Evolutionary conservation across 169 alveolate genomes (phyloP).

Genomic region (Plasmodium malariae): DNA sequence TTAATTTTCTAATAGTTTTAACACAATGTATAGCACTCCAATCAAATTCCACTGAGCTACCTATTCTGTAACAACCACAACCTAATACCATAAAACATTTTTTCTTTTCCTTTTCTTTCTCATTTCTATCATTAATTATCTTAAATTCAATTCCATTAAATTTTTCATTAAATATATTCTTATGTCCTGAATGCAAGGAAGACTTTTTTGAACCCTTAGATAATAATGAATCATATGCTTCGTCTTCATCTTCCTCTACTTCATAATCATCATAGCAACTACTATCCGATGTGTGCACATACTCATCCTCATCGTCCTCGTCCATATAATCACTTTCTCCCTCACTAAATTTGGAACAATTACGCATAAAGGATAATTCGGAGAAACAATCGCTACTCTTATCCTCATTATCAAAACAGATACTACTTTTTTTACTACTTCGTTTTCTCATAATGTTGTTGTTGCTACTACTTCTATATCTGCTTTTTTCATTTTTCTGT

Average conservation of each 20-base stretch:
- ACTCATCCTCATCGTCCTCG: not conserved
- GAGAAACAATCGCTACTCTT: slow-evolving; percentile 37
- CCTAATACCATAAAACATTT: slow-evolving; percentile 86
- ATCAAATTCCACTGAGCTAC: slow-evolving; percentile 92
- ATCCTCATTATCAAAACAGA: slow-evolving; percentile 6
- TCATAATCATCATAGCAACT: not conserved
- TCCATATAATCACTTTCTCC: slow-evolving; percentile 9
- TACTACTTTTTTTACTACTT: not conserved
- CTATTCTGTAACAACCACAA: slow-evolving; percentile 92
- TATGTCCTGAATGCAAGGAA: slow-evolving; percentile 28
- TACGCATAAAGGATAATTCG: slow-evolving; percentile 19
- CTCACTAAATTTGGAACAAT: slow-evolving; percentile 17
- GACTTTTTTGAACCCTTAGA: slow-evolving; percentile 30
- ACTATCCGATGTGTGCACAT: not conserved
- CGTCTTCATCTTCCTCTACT: slow-evolving; percentile 21
- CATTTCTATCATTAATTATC: slow-evolving; percentile 71
- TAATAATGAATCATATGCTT: slow-evolving; percentile 14
- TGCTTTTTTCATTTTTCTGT: slow-evolving; percentile 6
- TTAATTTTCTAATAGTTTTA: slow-evolving; percentile 84
- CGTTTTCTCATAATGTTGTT: not conserved
- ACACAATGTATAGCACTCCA: slow-evolving; percentile 92
- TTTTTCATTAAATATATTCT: slow-evolving; percentile 52
- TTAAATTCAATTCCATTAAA: slow-evolving; percentile 62
- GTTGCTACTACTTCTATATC: not conserved
- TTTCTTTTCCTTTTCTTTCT: slow-evolving; percentile 30